These are phyloP conservation scores for Neoarthrinium moseri DNA, from an alignment of 2,329 filamentous ascomycete species.

Conservation along the genomic window DNA sequence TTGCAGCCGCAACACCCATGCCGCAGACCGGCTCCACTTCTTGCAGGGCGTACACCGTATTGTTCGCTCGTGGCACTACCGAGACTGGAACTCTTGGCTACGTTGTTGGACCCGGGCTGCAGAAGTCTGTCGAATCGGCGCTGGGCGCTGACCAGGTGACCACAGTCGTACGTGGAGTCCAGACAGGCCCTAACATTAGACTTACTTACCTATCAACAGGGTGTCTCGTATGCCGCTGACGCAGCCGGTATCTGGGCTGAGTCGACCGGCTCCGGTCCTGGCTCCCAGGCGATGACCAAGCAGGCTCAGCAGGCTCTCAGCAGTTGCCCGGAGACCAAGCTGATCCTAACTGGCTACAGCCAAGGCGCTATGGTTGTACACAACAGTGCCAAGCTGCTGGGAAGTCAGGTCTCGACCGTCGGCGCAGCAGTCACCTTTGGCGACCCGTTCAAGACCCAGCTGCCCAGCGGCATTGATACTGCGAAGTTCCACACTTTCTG, in stretches of 20 bases:
- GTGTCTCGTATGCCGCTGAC: conserved; percentile 4
- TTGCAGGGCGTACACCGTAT: conserved; percentile 12
- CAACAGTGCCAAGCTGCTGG: conserved; percentile 5
- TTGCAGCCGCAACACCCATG: no score
- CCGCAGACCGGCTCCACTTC: no score
- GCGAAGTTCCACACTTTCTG: conserved; percentile 14
- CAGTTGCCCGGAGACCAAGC: conserved; percentile 9
- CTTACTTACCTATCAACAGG: not conserved
- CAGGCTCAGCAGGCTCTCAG: not conserved
- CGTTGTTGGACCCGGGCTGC: conserved; percentile 8
- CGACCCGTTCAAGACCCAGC: conserved; percentile 6
- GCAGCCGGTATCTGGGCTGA: conserved; percentile 8
- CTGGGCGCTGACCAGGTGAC: conserved; percentile 8
- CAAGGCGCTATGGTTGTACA: conserved; percentile 11
- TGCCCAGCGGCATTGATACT: not conserved
- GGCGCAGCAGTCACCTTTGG: conserved; percentile 9
- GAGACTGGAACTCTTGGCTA: conserved; percentile 10
- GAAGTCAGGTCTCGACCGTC: not conserved
- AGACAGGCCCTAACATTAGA: no score
- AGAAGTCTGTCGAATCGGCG: conserved; percentile 2
- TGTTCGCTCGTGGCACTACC: conserved; percentile 11
- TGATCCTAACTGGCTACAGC: conserved; percentile 9
- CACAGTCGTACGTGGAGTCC: conserved; percentile 8
- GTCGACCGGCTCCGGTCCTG: not conserved
- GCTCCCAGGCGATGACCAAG: conserved; percentile 5